These are phyloP conservation scores for Boletus huronensis DNA, from an alignment of 768 basidiomycete genomes.

Conservation along the genomic window DNA sequence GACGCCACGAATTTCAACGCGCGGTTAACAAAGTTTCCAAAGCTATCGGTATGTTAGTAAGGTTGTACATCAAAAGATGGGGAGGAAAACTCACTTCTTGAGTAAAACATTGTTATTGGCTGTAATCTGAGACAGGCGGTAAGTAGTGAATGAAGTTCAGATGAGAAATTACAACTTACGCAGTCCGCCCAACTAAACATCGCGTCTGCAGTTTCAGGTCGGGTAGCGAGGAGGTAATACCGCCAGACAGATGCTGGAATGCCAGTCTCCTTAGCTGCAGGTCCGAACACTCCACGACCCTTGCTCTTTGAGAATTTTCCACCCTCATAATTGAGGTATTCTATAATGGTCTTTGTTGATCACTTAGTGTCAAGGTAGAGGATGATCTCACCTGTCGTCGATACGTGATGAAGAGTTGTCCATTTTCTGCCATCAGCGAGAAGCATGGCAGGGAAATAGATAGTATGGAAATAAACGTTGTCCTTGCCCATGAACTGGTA, in stretches of 20 bases:
- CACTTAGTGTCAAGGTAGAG: neutral
- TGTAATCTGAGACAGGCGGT: constrained; percentile 52
- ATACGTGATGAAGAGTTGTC: constrained; percentile 92
- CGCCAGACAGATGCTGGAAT: constrained; percentile 95
- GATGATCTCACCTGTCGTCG: constrained; percentile 76
- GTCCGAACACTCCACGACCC: constrained; percentile 95
- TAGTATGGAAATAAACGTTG: constrained; percentile 97
- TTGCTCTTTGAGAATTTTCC: constrained; percentile 99
- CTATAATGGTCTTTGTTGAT: constrained; percentile 39
- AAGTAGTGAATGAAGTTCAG: neutral
- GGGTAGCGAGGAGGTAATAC: constrained; percentile 88
- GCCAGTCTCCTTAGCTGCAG: constrained; percentile 89
- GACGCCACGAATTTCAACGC: constrained; percentile 87
- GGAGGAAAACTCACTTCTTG: constrained; percentile 65
- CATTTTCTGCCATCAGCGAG: constrained; percentile 87
- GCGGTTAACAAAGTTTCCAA: constrained; percentile 98
- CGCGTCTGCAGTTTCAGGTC: constrained; percentile 91
- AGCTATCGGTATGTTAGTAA: constrained; percentile 41
- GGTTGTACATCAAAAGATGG: neutral
- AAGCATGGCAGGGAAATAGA: constrained; percentile 89
- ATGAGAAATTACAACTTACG: constrained; percentile 41
- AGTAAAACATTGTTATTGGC: constrained; percentile 92
- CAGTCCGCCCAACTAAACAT: constrained; percentile 98
- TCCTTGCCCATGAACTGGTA: constrained; percentile 99
- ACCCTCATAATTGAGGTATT: constrained; percentile 97